Conservation (phyloP, 306 rosid genomes). For the Sechiopsis laciniata region DNA sequence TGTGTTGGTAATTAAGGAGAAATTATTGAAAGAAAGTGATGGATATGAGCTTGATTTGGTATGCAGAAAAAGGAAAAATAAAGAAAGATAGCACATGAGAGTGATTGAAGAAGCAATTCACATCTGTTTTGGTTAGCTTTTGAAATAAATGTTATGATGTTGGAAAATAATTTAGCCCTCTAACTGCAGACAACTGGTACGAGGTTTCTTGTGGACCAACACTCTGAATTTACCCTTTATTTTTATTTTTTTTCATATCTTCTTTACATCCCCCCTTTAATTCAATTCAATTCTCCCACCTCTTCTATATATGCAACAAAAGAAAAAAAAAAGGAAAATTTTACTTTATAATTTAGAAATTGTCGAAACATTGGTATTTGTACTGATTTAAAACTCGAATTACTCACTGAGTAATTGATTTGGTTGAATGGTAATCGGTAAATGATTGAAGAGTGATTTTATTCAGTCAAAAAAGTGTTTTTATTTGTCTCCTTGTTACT, state of each 20-base stretch:
- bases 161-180: conserved; percentile 19
- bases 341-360: not conserved
- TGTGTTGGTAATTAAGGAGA: not conserved
- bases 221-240: not conserved
- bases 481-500: not conserved
- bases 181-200: conserved; percentile 20
- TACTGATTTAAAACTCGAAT: not conserved
- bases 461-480: not conserved
- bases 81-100: not conserved
- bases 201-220: conserved; percentile 22
- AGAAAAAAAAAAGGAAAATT: too few species aligned
- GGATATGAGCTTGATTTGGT: not conserved
- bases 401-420: too few species aligned
- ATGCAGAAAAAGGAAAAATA: not conserved
- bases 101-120: conserved; percentile 16
- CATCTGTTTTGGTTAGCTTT: conserved; percentile 4
- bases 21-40: not conserved
- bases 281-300: not conserved
- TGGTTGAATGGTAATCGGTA: too few species aligned
- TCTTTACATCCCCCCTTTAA: not conserved
- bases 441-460: not conserved
- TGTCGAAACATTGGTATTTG: not conserved
- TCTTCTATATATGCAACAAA: too few species aligned
- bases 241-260: not conserved
- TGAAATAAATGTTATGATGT: conserved; percentile 16